Evolutionary conservation across 2,329 filamentous ascomycete species (phyloP).

Genomic region (Trichoderma koningii): DNA sequence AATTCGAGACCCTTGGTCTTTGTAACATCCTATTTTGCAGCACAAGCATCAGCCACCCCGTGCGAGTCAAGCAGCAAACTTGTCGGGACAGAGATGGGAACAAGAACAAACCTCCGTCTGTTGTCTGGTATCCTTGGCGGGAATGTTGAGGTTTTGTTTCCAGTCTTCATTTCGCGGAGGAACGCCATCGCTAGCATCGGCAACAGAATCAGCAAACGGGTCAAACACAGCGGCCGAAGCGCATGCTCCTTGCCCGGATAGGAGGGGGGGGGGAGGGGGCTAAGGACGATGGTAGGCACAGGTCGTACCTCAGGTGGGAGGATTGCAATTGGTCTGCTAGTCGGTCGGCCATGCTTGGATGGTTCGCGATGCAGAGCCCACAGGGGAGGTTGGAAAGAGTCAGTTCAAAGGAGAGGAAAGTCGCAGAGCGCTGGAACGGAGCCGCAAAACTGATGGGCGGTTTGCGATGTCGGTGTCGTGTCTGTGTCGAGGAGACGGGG

Average conservation of each 20-base stretch:
- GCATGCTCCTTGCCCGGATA: no score
- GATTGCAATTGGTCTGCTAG: constrained; percentile 49
- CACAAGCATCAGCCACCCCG: constrained; percentile 31
- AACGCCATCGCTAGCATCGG: constrained; percentile 44
- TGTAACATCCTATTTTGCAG: constrained; percentile 76
- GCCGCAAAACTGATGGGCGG: constrained; percentile 2
- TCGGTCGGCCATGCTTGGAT: constrained; percentile 47
- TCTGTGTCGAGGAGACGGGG: not conserved
- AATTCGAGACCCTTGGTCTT: constrained; percentile 97
- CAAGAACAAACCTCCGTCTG: constrained; percentile 69
- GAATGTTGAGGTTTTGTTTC: constrained; percentile 72
- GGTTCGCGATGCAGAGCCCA: constrained; percentile 36
- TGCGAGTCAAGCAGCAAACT: constrained; percentile 12
- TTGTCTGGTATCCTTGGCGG: constrained; percentile 72
- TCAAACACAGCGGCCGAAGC: no score
- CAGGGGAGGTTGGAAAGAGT: constrained; percentile 29
- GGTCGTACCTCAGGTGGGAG: constrained; percentile 46
- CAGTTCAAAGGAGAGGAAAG: no score
- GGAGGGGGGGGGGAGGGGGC: no score
- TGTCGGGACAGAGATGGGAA: not conserved
- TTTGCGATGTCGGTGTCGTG: constrained; percentile 15
- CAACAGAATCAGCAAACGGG: constrained; percentile 2
- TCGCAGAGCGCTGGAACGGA: constrained; percentile 31
- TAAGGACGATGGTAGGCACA: not conserved
- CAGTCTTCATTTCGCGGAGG: constrained; percentile 60